A percentile compares a stretch with the other conserved stretches of the same genome.
phyloP scores from a whole-genome alignment of 108 stramenopile genomes.

The Pseudonitzschia multiseries region DNA sequence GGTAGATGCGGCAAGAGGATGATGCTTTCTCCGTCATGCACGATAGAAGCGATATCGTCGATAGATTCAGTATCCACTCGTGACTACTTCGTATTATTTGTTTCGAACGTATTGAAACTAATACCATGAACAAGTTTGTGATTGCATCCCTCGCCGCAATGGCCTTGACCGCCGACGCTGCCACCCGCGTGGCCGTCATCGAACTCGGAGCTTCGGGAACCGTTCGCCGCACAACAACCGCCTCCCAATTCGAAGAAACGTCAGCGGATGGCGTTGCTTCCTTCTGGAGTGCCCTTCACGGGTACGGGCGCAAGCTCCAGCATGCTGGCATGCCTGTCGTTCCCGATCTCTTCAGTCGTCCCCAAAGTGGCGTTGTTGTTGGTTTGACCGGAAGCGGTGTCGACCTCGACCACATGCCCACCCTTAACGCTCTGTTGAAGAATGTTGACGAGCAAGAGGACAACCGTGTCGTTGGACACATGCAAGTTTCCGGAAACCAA shows the following conservation, averaged over 20 bases:
- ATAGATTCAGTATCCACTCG: no score
- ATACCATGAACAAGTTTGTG: slow-evolving; percentile 1
- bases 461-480: slow-evolving; percentile 57
- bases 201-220: slow-evolving; percentile 74
- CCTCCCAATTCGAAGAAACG: slow-evolving; percentile 24
- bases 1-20: no score
- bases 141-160: slow-evolving; percentile 14
- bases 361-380: slow-evolving; percentile 70
- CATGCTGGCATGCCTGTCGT: slow-evolving; percentile 81
- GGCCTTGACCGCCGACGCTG: slow-evolving; percentile 36
- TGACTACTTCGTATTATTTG: no score
- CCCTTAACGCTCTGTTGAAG: slow-evolving; percentile 37
- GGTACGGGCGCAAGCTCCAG: slow-evolving; percentile 42
- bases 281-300: slow-evolving; percentile 73
- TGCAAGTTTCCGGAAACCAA: slow-evolving; percentile 49
- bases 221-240: slow-evolving; percentile 57
- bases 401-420: slow-evolving; percentile 67
- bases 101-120: no score
- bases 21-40: no score
- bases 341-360: slow-evolving; percentile 74
- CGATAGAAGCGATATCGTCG: no score
- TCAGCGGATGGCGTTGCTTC: slow-evolving; percentile 69
- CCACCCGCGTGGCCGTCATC: slow-evolving; percentile 72
- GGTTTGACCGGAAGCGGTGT: slow-evolving; percentile 55
- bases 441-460: slow-evolving; percentile 15